A percentile compares a stretch with the other conserved stretches of the same genome.
phyloP scores from a whole-genome alignment of 2,329 filamentous ascomycete genomes.

The Pseudonectria buxi region DNA sequence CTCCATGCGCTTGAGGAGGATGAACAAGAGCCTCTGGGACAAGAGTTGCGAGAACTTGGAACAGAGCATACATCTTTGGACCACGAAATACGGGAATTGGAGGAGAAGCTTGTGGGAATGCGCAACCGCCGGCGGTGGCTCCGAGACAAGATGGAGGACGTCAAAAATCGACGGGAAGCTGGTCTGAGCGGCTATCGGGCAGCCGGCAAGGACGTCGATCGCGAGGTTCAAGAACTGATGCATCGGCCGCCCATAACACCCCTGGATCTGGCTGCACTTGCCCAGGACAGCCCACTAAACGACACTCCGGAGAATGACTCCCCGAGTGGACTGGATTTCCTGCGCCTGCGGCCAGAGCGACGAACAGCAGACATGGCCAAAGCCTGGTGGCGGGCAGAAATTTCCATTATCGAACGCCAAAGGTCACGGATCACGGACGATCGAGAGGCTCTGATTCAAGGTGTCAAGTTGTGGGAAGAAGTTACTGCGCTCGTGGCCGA shows the following conservation, averaged over 20 bases:
- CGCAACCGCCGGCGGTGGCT: constrained; percentile 54
- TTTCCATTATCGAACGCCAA: constrained; percentile 46
- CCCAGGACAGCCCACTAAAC: constrained; percentile 5
- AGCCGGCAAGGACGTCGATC: constrained; percentile 59
- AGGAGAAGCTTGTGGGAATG: constrained; percentile 56
- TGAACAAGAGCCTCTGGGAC: constrained; percentile 50
- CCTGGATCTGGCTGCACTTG: constrained; percentile 41
- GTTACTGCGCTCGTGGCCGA: constrained; percentile 51
- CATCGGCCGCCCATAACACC: constrained; percentile 48
- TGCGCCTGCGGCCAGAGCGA: constrained; percentile 54
- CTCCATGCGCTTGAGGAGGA: constrained; percentile 48
- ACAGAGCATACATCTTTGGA: constrained; percentile 48
- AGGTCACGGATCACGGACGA: constrained; percentile 54
- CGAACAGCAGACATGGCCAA: constrained; percentile 64
- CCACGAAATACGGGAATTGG: constrained; percentile 58
- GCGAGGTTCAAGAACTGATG: constrained; percentile 54
- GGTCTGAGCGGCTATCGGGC: constrained; percentile 66
- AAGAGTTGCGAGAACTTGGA: constrained; percentile 54
- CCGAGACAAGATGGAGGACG: constrained; percentile 52
- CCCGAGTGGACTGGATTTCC: constrained; percentile 45
- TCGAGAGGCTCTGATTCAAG: constrained; percentile 58
- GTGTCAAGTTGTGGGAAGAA: constrained; percentile 59
- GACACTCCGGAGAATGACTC: constrained; percentile 18
- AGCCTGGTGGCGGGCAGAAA: constrained; percentile 63
- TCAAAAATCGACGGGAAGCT: constrained; percentile 60